Evolutionary conservation across 441 rosid genomes (phyloP).

Genomic region (Jatropha multifida): DNA sequence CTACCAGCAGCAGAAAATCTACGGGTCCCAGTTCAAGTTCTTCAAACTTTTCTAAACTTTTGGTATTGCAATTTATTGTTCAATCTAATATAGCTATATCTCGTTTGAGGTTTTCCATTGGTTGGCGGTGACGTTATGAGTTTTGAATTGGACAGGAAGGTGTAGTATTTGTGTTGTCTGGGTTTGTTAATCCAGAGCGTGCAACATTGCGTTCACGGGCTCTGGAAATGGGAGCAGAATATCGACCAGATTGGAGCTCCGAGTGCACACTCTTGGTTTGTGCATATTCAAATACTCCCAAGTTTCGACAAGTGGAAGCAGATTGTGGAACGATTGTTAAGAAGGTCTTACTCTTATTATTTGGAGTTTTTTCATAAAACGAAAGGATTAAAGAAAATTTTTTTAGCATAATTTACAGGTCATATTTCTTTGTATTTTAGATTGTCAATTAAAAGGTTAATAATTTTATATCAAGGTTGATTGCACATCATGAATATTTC

Average conservation of each 20-base stretch:
- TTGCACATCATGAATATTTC: neutral
- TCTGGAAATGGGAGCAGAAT: slow-evolving; percentile 86
- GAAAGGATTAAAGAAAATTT: neutral
- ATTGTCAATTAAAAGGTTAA: neutral
- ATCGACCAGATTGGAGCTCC: slow-evolving; percentile 80
- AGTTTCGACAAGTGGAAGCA: slow-evolving; percentile 83
- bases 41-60: slow-evolving; percentile 44
- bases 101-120: neutral
- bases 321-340: slow-evolving; percentile 76
- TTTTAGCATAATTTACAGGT: neutral
- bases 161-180: slow-evolving; percentile 79
- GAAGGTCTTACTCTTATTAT: slow-evolving; percentile 48
- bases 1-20: slow-evolving; percentile 5
- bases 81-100: neutral
- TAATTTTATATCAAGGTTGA: neutral
- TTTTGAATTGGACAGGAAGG: slow-evolving; percentile 61
- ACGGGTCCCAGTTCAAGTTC: slow-evolving; percentile 3
- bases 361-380: neutral
- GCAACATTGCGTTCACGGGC: slow-evolving; percentile 78
- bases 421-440: neutral
- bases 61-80: slow-evolving; percentile 41
- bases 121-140: slow-evolving; percentile 18
- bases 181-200: slow-evolving; percentile 92
- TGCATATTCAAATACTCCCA: slow-evolving; percentile 90
- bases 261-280: slow-evolving; percentile 78